Evolutionary conservation across 2,329 filamentous ascomycete genomes (phyloP).

Genomic region (Neonectria coccinea): DNA sequence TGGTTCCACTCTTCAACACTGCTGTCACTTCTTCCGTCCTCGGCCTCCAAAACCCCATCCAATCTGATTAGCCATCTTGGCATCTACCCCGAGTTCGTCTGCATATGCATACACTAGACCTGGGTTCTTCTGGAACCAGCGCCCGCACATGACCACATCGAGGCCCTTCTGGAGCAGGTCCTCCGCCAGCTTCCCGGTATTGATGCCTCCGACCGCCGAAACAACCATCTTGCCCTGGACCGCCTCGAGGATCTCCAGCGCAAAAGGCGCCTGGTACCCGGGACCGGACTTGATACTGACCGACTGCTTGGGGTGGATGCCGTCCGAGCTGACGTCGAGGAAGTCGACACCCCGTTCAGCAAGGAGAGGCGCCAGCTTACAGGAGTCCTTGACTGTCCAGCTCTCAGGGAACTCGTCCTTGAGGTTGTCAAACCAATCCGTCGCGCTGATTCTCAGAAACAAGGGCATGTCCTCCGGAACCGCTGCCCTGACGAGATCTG

Average conservation of each 20-base stretch:
- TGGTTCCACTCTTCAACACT: background rate
- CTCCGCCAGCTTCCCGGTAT: constrained; percentile 54
- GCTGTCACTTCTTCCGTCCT: background rate
- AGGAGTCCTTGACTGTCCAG: constrained; percentile 17
- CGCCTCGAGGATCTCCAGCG: constrained; percentile 61
- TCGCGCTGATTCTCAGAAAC: constrained; percentile 77
- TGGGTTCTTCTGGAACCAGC: constrained; percentile 66
- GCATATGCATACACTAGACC: constrained; percentile 63
- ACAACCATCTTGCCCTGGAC: constrained; percentile 66
- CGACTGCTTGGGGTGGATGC: constrained; percentile 64
- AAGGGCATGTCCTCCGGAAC: constrained; percentile 77
- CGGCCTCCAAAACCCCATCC: background rate
- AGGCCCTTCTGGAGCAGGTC: constrained; percentile 56
- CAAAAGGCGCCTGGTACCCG: constrained; percentile 75
- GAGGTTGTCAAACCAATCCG: constrained; percentile 67
- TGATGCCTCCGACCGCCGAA: constrained; percentile 47
- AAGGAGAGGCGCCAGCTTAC: constrained; percentile 14
- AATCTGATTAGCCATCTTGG: constrained; percentile 59
- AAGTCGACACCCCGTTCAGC: constrained; percentile 72
- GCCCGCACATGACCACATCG: constrained; percentile 59
- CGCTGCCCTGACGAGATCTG: constrained; percentile 68
- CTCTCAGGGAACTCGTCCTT: constrained; percentile 19
- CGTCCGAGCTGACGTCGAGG: constrained; percentile 75
- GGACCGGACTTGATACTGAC: constrained; percentile 61
- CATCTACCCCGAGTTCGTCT: constrained; percentile 58